Percentiles rank a stretch among this genome's conserved stretches.
These are phyloP conservation scores for Cercospora sp. DNA, from an alignment of 2,329 filamentous ascomycete genomes.

Conservation along the genomic window DNA sequence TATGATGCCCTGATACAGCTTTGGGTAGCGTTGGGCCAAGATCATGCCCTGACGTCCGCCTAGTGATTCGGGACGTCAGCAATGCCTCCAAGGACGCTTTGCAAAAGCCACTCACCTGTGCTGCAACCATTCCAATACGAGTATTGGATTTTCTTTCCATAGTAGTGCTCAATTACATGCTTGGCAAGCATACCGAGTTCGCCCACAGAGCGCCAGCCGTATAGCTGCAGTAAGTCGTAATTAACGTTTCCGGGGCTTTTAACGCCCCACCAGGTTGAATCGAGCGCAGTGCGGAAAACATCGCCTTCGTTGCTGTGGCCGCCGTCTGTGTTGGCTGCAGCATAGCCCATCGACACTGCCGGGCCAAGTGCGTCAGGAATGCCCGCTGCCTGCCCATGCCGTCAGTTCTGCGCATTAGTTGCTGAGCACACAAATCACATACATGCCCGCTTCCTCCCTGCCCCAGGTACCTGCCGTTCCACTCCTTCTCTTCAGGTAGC, in stretches of 20 bases:
- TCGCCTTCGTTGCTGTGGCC: constrained; percentile 24
- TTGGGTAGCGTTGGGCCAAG: constrained; percentile 41
- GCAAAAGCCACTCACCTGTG: constrained; percentile 28
- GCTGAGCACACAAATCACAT: not conserved
- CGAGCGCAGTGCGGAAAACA: constrained; percentile 12
- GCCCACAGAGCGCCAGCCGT: constrained; percentile 37
- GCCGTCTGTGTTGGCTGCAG: constrained; percentile 33
- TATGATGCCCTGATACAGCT: constrained; percentile 45
- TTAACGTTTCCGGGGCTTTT: constrained; percentile 40
- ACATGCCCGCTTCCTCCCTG: constrained; percentile 45
- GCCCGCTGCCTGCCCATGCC: constrained; percentile 30
- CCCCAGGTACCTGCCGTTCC: constrained; percentile 43
- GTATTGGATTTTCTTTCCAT: constrained; percentile 37
- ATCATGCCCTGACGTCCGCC: constrained; percentile 43
- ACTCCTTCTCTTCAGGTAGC: constrained; percentile 31
- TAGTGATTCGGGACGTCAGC: constrained; percentile 2
- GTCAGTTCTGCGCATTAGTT: not conserved
- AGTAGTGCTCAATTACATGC: constrained; percentile 36
- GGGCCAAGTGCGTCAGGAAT: constrained; percentile 17
- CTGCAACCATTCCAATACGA: constrained; percentile 46
- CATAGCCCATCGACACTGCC: constrained; percentile 31
- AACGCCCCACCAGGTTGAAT: constrained; percentile 31
- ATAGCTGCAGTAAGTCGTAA: constrained; percentile 39
- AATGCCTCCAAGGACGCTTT: not conserved
- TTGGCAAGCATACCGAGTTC: constrained; percentile 42